Evolutionary conservation across 192 early-diverging fungal genomes (phyloP), one percentile per base, ranked within the genome.

Genomic region (Backusella sp.): DNA sequence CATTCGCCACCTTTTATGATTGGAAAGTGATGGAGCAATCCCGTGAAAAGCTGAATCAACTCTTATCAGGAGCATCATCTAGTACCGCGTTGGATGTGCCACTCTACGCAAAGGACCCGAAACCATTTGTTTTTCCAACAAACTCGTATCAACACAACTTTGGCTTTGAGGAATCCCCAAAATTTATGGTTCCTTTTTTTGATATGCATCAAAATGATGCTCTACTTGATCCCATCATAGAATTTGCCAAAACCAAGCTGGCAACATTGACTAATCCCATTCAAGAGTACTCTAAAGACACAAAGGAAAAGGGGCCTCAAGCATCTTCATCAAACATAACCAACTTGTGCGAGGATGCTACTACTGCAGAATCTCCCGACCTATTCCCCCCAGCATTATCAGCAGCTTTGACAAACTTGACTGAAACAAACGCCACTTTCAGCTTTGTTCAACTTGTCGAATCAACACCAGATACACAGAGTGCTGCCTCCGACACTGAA

Each of bases 1-100:
- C 52, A n/a, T 74, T 44, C 46, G 39, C 41, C 2, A 65, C 73
- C 0, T 74, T 49, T 11, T 74, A 41, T 68, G 73, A 74, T 67
- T 28, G 42, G 37, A 9, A 30, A 49, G 42, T 66, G 7, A 67
- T 67, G 6, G 4, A 44, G 17, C 39, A 74, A 35, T 65, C 73
- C 0, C 73, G 66, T 15, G 46, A 28, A 30, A 74, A 67, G 11
- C 35, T 74, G 7, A 36, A 17, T 0, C 11, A 39, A 14, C 70
- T 71, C 42, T 46, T 71, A 17, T 2, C 26, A 17, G 70, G 23
- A 26, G 4, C 56, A 11, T 35, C 1, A 37, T n/a, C 35, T 3
- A 15, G 4, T 19, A 68, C n/a, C 8, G 3, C n/a, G 14, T 42
- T 42, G 11, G 9, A 12, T 17, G 0, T 1, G 3, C 21, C 21